Conservation (phyloP, 2,329 filamentous ascomycete species). For the Fusarium haematococcum region DNA sequence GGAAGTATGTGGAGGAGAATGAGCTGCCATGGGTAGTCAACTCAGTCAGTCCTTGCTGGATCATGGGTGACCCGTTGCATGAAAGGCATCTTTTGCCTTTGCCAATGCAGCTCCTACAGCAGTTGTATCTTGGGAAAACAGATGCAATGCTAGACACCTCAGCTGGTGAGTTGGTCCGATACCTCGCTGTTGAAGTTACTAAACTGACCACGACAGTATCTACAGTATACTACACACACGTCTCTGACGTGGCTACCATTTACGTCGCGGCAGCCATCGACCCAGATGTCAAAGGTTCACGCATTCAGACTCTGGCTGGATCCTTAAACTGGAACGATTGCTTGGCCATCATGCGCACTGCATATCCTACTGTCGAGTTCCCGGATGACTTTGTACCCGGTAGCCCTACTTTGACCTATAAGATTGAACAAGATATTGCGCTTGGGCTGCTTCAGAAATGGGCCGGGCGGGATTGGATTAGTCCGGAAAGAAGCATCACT, state of each 20-base stretch:
- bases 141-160: neutral
- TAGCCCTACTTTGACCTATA: neutral
- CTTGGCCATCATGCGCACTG: neutral
- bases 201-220: neutral
- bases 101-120: neutral
- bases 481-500: neutral
- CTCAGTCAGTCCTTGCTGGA: slow-evolving; percentile 8
- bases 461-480: neutral
- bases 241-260: neutral
- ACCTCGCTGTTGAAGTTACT: neutral
- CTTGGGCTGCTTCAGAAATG: slow-evolving; percentile 4
- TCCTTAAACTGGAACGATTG: neutral
- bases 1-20: neutral
- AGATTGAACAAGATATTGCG: slow-evolving; percentile 6
- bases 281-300: neutral
- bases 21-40: slow-evolving; percentile 2
- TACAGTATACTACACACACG: neutral
- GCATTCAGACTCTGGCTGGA: neutral
- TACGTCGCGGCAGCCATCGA: neutral
- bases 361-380: neutral
- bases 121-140: slow-evolving; percentile 1
- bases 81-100: neutral
- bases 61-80: slow-evolving; percentile 5
- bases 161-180: neutral
- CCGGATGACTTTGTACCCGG: neutral